Base-by-base conservation (phyloP, 2,329 filamentous ascomycete genomes). In the Metarhizium anisopliae region DNA sequence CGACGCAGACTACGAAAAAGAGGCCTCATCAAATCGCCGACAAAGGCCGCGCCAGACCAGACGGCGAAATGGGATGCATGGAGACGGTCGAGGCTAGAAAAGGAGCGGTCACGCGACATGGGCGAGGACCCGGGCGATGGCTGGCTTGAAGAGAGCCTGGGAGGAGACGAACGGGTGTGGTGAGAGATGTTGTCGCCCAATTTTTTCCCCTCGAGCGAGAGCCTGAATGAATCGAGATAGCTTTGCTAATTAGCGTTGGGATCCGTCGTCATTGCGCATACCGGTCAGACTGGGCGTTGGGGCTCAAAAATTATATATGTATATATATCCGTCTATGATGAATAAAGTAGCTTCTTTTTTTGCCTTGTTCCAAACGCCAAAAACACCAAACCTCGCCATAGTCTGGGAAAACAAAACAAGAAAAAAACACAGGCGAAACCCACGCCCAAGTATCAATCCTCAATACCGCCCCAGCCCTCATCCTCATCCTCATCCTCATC, bases 391-490 rank as follows among this genome's bases (percentile, higher is more conserved):
- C 20, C 36, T 25, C 45, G 30, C 16, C 52, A 47, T 49, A 3
- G 5, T 18, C 4, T 10, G n/a, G 45, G 8, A 16, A 49, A 30
- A 30, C 4, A 30, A 16, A 49, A 16, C 2, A 30, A 49, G 18
- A 36, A 43, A 52, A 40, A n/a, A 25, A 30, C 38, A 52, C 47
- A 32, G 10, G 29, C 16, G 1, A 16, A 18, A 50, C 14, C 38
- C 14, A 4, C 30, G 18, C 6, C 14, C 55, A 18, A 57, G 74
- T 69, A 85, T 77, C 71, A 86, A 62, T 87, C 84, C 7, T 82
- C 81, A 62, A 91, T 84, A 0, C 88, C 88, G 61, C 79, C 84
- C 83, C 85, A 90, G 61, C 82, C 81, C 4, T 66, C 66, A 30
- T 63, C 62, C 29, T 68, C 71, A 18, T 18, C 18, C 18, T 18